Evolutionary conservation across 176 grass and related monocot species (phyloP), one percentile per base, ranked within the genome.

Genomic region (Echinochloa phyllopogon): DNA sequence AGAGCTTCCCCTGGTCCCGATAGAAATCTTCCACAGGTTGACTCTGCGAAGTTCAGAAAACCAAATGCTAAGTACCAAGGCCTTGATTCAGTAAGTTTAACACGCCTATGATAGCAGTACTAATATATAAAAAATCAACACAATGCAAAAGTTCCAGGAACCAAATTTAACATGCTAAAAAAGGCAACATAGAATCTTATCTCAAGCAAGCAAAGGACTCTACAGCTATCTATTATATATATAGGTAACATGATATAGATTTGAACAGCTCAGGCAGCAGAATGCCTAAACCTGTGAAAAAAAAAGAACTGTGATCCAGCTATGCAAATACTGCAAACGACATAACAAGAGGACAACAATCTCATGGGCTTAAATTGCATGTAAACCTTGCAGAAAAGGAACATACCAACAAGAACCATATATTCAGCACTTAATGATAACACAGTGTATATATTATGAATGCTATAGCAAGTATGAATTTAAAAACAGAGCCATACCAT

Each of bases 11-110:
- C 87, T 90, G 85, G 4, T 58, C 83, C 42, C 50, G 79, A 47
- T 99, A 99, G 71, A 94, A 99, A 74, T 86, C 94, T 69, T 96
- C 96, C 29, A 99, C 96, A 16, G 96, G 96, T 72, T 83, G 88
- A 53, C 91, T 92, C 96, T 99, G 91, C 41, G 88, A 74, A 81
- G 33, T 15, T 12, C 33, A 90, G 73, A 0, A 72, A 65, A 68
- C n/a, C 53, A 82, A 55, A 69, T 27, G 68, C 1, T 41, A 24
- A 50, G 17, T 50, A 33, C 17, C 38, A 14, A 10, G 49, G 12
- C 13, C 17, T 25, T 5, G 8, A 24, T 80, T 39, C 45, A 51
- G 10, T 14, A n/a, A 59, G 27, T 61, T 58, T 51, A 59, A 16
- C 48, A 38, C 11, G 1, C 27, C 71, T 2, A 63, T 5, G 0